Evolutionary conservation across 2,329 filamentous ascomycete species (phyloP).

Genomic region (Exophiala viscosa): DNA sequence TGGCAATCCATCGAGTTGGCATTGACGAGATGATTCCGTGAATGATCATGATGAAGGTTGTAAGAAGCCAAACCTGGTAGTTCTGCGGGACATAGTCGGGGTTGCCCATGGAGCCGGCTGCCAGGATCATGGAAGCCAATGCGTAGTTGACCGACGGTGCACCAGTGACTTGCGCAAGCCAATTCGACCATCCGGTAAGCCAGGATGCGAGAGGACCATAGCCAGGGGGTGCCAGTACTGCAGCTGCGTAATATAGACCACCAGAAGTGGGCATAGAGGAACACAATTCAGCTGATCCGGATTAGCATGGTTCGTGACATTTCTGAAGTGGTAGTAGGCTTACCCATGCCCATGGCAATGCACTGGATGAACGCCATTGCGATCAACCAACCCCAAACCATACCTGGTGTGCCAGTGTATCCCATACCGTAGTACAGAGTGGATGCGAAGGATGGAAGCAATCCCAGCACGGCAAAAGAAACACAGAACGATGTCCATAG

Average conservation of each 20-base stretch:
- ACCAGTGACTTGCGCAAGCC: conserved; percentile 63
- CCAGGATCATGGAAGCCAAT: conserved; percentile 66
- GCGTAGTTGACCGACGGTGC: conserved; percentile 66
- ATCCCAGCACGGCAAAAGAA: conserved; percentile 67
- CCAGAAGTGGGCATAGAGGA: conserved; percentile 69
- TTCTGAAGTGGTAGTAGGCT: conserved; percentile 1
- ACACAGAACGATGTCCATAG: conserved; percentile 73
- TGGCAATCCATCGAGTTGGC: conserved; percentile 67
- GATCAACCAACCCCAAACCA: conserved; percentile 74
- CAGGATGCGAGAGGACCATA: conserved; percentile 65
- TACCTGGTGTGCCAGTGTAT: conserved; percentile 55
- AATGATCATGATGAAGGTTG: conserved; percentile 63
- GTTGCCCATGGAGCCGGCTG: conserved; percentile 64
- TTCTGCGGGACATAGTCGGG: conserved; percentile 61
- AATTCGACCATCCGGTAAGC: conserved; percentile 69
- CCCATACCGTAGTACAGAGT: conserved; percentile 68
- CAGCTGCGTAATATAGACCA: conserved; percentile 70
- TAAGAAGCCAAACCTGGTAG: conserved; percentile 67
- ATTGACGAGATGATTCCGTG: conserved; percentile 66
- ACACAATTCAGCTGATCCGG: conserved; percentile 59
- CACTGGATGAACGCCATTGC: conserved; percentile 70
- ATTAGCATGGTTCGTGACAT: conserved; percentile 32
- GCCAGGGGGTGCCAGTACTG: conserved; percentile 64
- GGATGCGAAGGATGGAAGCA: conserved; percentile 67
- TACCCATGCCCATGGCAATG: conserved; percentile 60